A percentile compares a stretch with the other conserved stretches of the same genome.
These are phyloP conservation scores for Crotalaria pallida DNA, from an alignment of 306 rosid genomes.

Conservation along the genomic window DNA sequence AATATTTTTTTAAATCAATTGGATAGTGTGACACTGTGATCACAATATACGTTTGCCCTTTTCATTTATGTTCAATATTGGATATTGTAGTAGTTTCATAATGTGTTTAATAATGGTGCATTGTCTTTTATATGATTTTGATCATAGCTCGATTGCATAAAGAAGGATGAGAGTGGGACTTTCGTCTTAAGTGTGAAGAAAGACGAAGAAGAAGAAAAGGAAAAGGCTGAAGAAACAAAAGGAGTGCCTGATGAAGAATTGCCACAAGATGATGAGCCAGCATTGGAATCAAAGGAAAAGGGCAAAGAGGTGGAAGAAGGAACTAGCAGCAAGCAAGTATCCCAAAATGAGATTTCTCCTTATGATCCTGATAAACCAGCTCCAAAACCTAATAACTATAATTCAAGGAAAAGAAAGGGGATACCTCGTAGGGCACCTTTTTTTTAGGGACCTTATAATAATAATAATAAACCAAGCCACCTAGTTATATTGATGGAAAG, in stretches of 20 bases:
- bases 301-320: constrained; percentile 21
- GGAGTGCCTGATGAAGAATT: too few relatives aligned
- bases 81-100: background rate
- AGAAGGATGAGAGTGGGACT: constrained; percentile 25
- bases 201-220: constrained; percentile 18
- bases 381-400: background rate
- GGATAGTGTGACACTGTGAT: background rate
- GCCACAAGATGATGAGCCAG: too few relatives aligned
- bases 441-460: constrained; percentile 31
- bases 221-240: background rate
- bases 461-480: too few relatives aligned
- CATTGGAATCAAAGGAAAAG: constrained; percentile 4
- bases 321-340: background rate
- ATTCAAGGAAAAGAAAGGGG: constrained; percentile 60
- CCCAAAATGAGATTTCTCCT: constrained; percentile 12
- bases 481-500: too few relatives aligned
- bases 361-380: background rate
- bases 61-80: background rate
- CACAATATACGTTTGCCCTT: background rate
- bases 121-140: background rate
- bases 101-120: background rate
- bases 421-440: constrained; percentile 57
- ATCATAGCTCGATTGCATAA: constrained; percentile 25
- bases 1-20: background rate
- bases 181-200: constrained; percentile 11